phyloP scores from a whole-genome alignment of 108 stramenopile genomes.

The Cyclotella cryptica region DNA sequence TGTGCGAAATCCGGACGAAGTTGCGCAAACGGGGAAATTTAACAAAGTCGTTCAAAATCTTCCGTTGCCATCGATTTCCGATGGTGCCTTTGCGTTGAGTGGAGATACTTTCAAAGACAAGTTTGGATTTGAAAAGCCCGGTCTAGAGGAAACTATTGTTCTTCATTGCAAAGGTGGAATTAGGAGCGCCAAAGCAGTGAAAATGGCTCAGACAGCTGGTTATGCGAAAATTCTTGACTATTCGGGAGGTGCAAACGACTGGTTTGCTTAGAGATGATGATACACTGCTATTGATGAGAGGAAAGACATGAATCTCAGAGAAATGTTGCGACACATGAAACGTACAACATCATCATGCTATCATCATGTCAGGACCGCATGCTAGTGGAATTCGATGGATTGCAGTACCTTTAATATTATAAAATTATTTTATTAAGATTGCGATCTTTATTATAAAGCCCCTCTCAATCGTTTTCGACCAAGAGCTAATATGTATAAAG shows the following conservation, averaged over 20 bases:
- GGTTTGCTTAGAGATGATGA: slow-evolving; percentile 57
- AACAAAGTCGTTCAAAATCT: slow-evolving; percentile 58
- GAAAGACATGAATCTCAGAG: too few species aligned
- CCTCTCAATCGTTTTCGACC: too few species aligned
- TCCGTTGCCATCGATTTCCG: slow-evolving; percentile 63
- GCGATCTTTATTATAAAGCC: too few species aligned
- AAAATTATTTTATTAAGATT: too few species aligned
- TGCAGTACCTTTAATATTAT: too few species aligned
- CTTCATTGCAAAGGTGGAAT: slow-evolving; percentile 77
- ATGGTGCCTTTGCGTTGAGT: slow-evolving; percentile 64
- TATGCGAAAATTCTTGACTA: slow-evolving; percentile 78
- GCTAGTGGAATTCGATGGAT: too few species aligned
- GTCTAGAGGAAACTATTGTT: slow-evolving; percentile 68
- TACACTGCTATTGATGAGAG: too few species aligned
- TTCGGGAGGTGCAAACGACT: slow-evolving; percentile 49
- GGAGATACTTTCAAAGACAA: slow-evolving; percentile 73
- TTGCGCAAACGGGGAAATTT: slow-evolving; percentile 68
- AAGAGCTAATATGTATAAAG: too few species aligned
- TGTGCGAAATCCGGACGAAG: slow-evolving; percentile 67
- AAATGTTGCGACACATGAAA: too few species aligned
- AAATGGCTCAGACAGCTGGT: slow-evolving; percentile 63
- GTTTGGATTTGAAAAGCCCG: slow-evolving; percentile 75
- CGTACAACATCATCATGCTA: too few species aligned
- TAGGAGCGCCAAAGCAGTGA: slow-evolving; percentile 59
- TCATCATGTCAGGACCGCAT: too few species aligned